Percentiles rank a stretch among this genome's conserved stretches.
phyloP scores from a whole-genome alignment of 306 rosid species.

The Prunus mira region DNA sequence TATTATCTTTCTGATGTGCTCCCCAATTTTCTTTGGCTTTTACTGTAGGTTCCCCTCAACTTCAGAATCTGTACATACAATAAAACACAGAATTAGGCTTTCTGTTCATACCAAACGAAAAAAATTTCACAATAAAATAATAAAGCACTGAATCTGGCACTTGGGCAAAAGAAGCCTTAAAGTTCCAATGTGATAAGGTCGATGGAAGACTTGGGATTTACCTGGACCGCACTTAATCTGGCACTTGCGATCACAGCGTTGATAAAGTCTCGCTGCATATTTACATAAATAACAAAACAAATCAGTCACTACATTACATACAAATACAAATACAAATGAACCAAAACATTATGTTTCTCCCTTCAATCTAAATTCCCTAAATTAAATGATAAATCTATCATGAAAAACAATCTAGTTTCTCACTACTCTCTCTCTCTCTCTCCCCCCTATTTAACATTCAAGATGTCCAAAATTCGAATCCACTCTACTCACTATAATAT shows the following conservation, averaged over 20 bases:
- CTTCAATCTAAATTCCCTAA: not conserved
- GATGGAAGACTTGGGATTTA: not conserved
- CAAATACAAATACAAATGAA: not conserved
- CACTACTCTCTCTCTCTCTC: not conserved
- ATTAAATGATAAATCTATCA: not conserved
- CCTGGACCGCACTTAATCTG: conserved; percentile 59
- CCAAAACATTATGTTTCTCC: not conserved
- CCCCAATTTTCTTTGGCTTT: not conserved
- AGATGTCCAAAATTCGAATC: not conserved
- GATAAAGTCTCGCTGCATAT: conserved; percentile 45
- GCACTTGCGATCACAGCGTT: conserved; percentile 59
- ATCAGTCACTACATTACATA: not conserved
- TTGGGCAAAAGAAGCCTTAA: not conserved
- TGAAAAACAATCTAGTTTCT: not conserved
- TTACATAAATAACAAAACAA: not conserved
- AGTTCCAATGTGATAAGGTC: not conserved
- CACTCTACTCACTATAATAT: too few species aligned
- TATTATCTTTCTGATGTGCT: not conserved
- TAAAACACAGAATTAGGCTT: not conserved
- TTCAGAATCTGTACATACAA: conserved; percentile 4
- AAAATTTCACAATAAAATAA: too few species aligned
- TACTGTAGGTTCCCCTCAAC: not conserved
- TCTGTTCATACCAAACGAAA: not conserved
- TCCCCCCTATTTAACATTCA: not conserved
- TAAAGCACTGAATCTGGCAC: too few species aligned